Evolutionary conservation across 306 rosid genomes (phyloP), one percentile per base, ranked within the genome.

Genomic region (Prunus kanzakura): DNA sequence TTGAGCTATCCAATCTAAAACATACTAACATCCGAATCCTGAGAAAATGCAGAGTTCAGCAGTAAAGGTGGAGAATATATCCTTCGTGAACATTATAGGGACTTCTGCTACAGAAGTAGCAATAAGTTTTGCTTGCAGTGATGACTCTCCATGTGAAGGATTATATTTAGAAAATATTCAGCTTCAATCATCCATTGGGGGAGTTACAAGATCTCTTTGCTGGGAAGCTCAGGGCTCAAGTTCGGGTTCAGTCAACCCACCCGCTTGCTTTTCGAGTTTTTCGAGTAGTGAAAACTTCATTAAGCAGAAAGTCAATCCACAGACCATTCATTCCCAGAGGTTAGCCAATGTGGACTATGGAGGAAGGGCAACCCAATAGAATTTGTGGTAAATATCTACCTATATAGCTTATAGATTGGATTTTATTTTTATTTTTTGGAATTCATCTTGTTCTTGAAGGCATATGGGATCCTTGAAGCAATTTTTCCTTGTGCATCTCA

Each of bases 91-190:
- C 82, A 79, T 94, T 5, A 84, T 56, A 80, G 98, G 98, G 79
- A 94, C 92, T 76, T 89, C 97, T 73, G 93, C 93, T n/a, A 84
- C 95, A 4, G 86, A 86, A 69, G 83, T 88, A 80, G 93, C 95
- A 60, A 89, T 90, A 49, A 85, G 74, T 72, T 90, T 94, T 80
- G 82, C 85, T 47, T 94, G 98, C 86, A 94, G 98, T 56, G 89
- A 92, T 75, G 35, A 64, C 69, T 86, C 60, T 41, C 96, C 95
- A 2, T 94, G 98, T 57, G 88, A 86, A 85, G 82, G 82, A 20
- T 68, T 94, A 68, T 86, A 75, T 69, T 80, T 94, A 25, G 89
- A 94, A 83, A 88, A 94, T 15, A 66, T 92, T 82, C 79, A 73
- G 41, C 97, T 94, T 20, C 27, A 41, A 22, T 67, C 93, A 66